Conservation (phyloP, 2,329 filamentous ascomycete species). For the Verticillium nonalfalfae region DNA sequence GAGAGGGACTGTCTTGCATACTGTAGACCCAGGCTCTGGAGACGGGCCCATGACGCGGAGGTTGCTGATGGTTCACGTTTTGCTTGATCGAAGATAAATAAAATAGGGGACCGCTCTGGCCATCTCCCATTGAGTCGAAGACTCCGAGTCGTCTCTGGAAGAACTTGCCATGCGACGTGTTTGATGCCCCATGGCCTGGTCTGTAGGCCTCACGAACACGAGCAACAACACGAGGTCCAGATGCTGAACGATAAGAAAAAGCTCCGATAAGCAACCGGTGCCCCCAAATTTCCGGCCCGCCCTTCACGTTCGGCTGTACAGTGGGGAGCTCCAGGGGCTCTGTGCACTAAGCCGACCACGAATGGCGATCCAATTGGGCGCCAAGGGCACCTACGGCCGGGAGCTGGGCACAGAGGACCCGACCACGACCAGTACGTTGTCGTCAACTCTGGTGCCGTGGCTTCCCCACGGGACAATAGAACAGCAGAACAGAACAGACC, state of each 20-base stretch:
- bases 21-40: background rate
- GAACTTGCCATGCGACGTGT: too few species aligned
- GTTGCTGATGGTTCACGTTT: background rate
- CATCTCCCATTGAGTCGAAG: too few species aligned
- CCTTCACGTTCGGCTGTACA: background rate
- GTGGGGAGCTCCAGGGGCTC: background rate
- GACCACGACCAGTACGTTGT: background rate
- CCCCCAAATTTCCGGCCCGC: background rate
- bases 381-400: background rate
- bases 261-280: background rate
- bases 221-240: background rate
- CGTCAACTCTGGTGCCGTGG: background rate
- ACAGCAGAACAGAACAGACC: background rate
- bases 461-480: background rate
- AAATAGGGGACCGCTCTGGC: too few species aligned
- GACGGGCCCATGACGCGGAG: background rate
- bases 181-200: too few species aligned
- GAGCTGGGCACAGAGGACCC: too few species aligned
- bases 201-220: too few species aligned
- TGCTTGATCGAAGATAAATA: too few species aligned
- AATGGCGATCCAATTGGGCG: background rate
- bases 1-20: background rate
- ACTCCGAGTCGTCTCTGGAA: too few species aligned
- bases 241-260: background rate
- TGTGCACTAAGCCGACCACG: background rate